phyloP scores from a whole-genome alignment of 2,329 filamentous ascomycete genomes.

The Colletotrichum sp. region DNA sequence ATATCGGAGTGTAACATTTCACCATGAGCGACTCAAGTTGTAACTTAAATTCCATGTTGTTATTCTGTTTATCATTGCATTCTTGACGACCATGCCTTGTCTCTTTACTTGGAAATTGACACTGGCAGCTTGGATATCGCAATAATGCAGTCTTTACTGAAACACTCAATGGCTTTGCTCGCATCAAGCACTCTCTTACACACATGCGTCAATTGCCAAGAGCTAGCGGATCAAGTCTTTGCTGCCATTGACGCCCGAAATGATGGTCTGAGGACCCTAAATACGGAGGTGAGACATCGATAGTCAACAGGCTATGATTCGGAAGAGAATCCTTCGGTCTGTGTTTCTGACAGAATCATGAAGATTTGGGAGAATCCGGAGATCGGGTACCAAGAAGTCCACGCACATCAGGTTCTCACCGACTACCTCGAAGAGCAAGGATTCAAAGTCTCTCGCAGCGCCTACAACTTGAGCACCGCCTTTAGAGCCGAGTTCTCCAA shows the following conservation, averaged over 20 bases:
- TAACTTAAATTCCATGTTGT: neutral
- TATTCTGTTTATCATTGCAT: neutral
- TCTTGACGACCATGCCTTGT: neutral
- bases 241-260: neutral
- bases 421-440: constrained; percentile 37
- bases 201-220: neutral
- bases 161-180: neutral
- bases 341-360: neutral
- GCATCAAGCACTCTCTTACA: neutral
- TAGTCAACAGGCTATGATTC: too few species aligned
- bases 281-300: neutral
- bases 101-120: neutral
- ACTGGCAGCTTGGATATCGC: neutral
- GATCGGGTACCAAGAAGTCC: constrained; percentile 39
- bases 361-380: neutral
- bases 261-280: neutral
- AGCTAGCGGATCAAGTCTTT: neutral
- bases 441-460: constrained; percentile 44
- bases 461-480: constrained; percentile 46
- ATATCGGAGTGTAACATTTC: neutral
- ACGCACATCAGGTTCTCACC: constrained; percentile 45
- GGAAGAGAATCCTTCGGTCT: neutral
- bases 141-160: neutral
- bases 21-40: neutral
- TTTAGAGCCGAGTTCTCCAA: constrained; percentile 45